Base-by-base conservation (phyloP, 78 protist genomes). In the Capsaspora owczarzaki region DNA sequence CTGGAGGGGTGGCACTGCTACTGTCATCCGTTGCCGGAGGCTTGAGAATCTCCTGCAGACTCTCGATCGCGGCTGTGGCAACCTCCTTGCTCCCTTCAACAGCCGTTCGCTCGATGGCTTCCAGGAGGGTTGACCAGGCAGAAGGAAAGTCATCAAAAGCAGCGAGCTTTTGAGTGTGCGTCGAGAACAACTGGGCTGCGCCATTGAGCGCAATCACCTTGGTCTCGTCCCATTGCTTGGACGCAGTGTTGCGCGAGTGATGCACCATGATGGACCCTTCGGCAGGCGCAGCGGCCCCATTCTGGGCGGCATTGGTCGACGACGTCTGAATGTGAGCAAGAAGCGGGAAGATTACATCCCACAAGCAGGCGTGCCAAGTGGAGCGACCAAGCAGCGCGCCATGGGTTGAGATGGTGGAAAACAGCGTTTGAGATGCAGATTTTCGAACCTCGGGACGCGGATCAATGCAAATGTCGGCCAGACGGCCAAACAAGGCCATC, bases 391-490 rank as follows among this genome's bases (percentile, higher is more conserved):
- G 12, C 72, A 1, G 19, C 33, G 41, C 72, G 20, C 72, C 77
- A 60, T 71, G 77, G 1, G 77, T 22, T 40, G 19, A 4, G 33
- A 71, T 22, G 6, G 77, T 71, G 61, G 60, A 16, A 22, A 76
- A 76, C 42, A 82, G 61, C 33, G 85, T 82, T 33, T 82, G 85
- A 33, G 40, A 51, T 5, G 78, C 74, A 29, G 80, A 74, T 27
- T 70, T 69, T 19, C 85, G 70, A 35, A 80, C 85, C 68, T 82
- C 85, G 12, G 79, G 77, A 2, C 85, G 71, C 56, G 37, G 38
- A 38, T 82, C 80, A n/a, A 82, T 63, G 38, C 85, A 82, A 27
- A 71, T 44, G 2, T 25, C 61, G 10, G 72, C 75, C 40, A 82
- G 71, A 41, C 23, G 46, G 20, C 23, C 60, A 31, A 74, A 82